Conservation (phyloP, 208 protist genomes). For the Wallacemonas collosoma region DNA sequence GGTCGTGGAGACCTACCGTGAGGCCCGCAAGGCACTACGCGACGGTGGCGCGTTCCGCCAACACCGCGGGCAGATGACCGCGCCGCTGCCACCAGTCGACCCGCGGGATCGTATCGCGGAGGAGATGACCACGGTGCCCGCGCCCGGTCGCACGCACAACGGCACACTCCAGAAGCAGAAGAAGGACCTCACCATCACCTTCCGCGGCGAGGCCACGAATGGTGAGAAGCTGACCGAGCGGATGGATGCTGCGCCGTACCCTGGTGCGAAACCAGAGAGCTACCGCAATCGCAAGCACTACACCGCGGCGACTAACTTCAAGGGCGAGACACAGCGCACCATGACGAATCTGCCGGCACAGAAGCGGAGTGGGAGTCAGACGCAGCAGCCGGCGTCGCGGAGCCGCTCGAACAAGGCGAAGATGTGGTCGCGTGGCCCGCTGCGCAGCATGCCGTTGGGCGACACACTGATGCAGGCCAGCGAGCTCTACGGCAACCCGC, state of each 20-base stretch:
- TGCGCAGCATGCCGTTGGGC: slow-evolving; percentile 64
- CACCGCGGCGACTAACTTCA: slow-evolving; percentile 18
- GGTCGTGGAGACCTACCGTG: slow-evolving; percentile 71
- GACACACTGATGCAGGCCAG: slow-evolving; percentile 54
- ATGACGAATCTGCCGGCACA: slow-evolving; percentile 7
- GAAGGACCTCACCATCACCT: slow-evolving; percentile 84
- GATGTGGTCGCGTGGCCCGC: slow-evolving; percentile 16
- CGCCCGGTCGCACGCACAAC: slow-evolving; percentile 45
- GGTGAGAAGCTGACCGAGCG: slow-evolving; percentile 72
- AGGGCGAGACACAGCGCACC: slow-evolving; percentile 5
- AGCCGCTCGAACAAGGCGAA: slow-evolving; percentile 11
- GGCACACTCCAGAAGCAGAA: slow-evolving; percentile 48
- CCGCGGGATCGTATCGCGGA: slow-evolving; percentile 65
- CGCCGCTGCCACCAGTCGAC: slow-evolving; percentile 64
- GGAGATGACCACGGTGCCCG: slow-evolving; percentile 40
- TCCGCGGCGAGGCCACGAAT: slow-evolving; percentile 72
- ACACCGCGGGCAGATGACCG: slow-evolving; percentile 70
- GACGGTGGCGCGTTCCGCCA: slow-evolving; percentile 69
- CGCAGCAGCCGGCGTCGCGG: slow-evolving; percentile 15
- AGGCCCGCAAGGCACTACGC: slow-evolving; percentile 60
- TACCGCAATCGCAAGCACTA: slow-evolving; percentile 33
- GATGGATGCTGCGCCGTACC: slow-evolving; percentile 64
- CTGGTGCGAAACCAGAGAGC: slow-evolving; percentile 44
- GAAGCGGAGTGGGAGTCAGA: neutral
- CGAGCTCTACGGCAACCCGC: slow-evolving; percentile 76